A percentile compares a stretch with the other conserved stretches of the same genome.
phyloP scores from a whole-genome alignment of 1,284 basidiomycete genomes.

The Ganoderma lucidum region DNA sequence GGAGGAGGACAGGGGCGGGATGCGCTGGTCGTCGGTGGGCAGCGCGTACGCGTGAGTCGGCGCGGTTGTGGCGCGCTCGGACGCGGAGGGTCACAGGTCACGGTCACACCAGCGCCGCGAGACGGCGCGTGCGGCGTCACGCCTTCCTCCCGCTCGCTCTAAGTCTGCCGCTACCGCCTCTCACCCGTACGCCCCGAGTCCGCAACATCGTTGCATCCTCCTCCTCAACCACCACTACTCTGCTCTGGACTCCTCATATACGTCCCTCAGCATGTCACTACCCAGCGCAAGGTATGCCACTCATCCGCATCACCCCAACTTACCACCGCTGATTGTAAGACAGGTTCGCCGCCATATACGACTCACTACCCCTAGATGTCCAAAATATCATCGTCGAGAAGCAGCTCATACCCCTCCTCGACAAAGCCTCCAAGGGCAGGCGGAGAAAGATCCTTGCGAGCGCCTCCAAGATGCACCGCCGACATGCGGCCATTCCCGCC shows the following conservation, averaged over 20 bases:
- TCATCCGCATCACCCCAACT: background rate
- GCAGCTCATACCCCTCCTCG: constrained; percentile 41
- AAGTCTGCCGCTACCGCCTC: constrained; percentile 11
- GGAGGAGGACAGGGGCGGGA: background rate
- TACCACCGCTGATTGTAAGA: background rate
- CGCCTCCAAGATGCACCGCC: constrained; percentile 44
- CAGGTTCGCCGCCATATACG: constrained; percentile 40
- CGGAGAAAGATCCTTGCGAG: constrained; percentile 30
- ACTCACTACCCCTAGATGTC: constrained; percentile 39
- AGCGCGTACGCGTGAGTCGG: background rate
- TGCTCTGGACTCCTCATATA: background rate
- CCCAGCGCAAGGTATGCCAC: constrained; percentile 11
- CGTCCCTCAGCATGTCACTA: constrained; percentile 5
- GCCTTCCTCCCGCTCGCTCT: background rate
- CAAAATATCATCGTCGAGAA: constrained; percentile 39
- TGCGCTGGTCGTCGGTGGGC: background rate
- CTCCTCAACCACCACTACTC: background rate
- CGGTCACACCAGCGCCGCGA: background rate
- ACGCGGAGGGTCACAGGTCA: constrained; percentile 29
- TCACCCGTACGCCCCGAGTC: constrained; percentile 1
- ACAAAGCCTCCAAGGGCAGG: constrained; percentile 31
- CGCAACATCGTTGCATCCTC: background rate
- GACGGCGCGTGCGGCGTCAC: background rate
- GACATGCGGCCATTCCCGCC: constrained; percentile 50
- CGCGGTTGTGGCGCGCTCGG: constrained; percentile 15